These are phyloP conservation scores for Tagetes erecta DNA, from an alignment of 129 eudicot species.

Conservation along the genomic window DNA sequence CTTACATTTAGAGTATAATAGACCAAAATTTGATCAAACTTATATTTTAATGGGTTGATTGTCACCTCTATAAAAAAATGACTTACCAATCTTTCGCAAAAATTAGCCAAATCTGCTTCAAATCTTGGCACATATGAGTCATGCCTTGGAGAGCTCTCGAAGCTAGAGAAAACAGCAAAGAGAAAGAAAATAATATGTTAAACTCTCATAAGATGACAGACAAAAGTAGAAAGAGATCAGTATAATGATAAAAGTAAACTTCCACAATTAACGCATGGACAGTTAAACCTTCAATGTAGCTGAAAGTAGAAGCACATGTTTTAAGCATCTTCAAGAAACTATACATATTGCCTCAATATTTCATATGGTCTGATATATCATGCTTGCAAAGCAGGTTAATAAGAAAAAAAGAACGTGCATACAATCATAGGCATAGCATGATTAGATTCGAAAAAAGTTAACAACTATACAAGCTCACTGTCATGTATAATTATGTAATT, in stretches of 20 bases:
- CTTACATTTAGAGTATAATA: not conserved
- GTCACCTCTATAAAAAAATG: not conserved
- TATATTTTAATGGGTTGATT: not conserved
- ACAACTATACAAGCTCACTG: constrained; percentile 7
- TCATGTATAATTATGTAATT: constrained; percentile 4
- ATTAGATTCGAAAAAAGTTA: not conserved
- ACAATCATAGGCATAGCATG: not conserved
- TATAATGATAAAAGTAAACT: constrained; percentile 1
- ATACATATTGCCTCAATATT: not conserved
- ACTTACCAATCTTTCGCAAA: constrained; percentile 88
- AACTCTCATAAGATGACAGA: not conserved
- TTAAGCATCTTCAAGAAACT: not conserved
- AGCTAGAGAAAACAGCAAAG: constrained; percentile 41
- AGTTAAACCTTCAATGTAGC: not conserved
- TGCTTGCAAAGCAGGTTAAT: constrained; percentile 26
- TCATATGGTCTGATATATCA: constrained; percentile 37
- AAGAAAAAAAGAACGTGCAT: not conserved
- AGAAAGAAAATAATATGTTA: not conserved
- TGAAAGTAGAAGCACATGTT: not conserved
- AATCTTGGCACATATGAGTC: constrained; percentile 87
- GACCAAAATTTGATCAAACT: not conserved
- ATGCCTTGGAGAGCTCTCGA: constrained; percentile 92
- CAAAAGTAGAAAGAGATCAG: not conserved
- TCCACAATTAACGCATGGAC: not conserved
- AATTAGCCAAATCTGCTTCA: constrained; percentile 95